Conservation (phyloP, 176 grass and related monocot genomes). For the Typha latifolia region DNA sequence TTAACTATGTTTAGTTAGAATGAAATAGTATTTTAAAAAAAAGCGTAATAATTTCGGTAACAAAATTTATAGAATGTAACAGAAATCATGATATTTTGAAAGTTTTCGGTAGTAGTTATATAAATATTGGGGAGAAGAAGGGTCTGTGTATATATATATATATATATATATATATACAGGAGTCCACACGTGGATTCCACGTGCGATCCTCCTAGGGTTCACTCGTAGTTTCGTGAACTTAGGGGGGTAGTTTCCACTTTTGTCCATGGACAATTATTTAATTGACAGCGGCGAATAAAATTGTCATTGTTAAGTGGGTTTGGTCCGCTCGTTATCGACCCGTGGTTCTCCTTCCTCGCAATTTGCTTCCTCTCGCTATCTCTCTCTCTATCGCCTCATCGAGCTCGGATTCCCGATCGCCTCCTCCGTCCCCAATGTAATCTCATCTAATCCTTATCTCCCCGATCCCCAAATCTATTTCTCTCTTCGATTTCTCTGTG, state of each 20-base stretch:
- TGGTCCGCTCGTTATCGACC: slow-evolving; percentile 38
- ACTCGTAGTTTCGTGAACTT: not conserved
- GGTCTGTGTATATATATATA: too few species aligned
- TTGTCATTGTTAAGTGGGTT: slow-evolving; percentile 11
- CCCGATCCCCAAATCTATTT: slow-evolving; percentile 5
- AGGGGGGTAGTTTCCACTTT: not conserved
- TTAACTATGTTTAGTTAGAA: too few species aligned
- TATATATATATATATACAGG: not conserved
- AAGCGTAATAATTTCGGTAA: too few species aligned
- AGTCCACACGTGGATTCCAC: not conserved
- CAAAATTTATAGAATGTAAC: too few species aligned
- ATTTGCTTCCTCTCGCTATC: not conserved
- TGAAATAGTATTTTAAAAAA: too few species aligned
- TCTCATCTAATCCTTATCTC: slow-evolving; percentile 3
- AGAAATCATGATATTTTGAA: too few species aligned
- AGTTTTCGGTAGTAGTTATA: too few species aligned
- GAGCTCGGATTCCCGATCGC: slow-evolving; percentile 14
- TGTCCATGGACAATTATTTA: not conserved
- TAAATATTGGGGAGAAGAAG: too few species aligned
- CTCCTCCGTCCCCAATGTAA: slow-evolving; percentile 26
- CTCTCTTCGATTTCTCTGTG: not conserved
- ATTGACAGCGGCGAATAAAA: slow-evolving; percentile 2
- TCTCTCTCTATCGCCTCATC: not conserved
- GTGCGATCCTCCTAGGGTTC: not conserved
- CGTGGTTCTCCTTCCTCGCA: slow-evolving; percentile 7